Conservation (phyloP, 78 protist species). For the Dictyostelium brefeldianum region DNA sequence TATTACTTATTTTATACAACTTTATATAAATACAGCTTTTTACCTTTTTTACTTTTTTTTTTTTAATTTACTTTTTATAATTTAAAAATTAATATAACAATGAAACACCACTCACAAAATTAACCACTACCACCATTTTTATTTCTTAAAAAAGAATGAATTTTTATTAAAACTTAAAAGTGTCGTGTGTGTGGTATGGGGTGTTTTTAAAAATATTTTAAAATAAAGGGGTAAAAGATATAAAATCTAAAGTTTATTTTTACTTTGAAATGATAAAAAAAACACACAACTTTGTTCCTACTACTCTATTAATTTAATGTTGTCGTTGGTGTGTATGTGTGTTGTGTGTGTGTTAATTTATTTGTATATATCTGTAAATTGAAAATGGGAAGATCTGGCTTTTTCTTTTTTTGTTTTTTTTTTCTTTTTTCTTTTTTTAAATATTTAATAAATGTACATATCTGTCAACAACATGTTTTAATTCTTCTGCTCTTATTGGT, state of each 20-base stretch:
- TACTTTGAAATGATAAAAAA: background rate
- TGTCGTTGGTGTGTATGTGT: background rate
- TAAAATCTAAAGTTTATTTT: background rate
- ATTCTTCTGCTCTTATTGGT: constrained; percentile 77
- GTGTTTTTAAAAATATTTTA: background rate
- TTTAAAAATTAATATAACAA: background rate
- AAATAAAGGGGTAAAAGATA: background rate
- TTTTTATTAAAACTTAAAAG: background rate
- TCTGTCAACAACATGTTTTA: constrained; percentile 63
- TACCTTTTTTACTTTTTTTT: background rate
- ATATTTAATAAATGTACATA: constrained; percentile 48
- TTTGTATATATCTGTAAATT: background rate
- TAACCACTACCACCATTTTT: too few relatives aligned
- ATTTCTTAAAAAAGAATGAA: background rate
- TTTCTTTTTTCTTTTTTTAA: background rate
- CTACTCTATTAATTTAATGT: too few relatives aligned
- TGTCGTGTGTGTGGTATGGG: background rate
- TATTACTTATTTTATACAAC: too few relatives aligned
- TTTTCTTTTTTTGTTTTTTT: background rate
- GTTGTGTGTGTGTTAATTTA: background rate
- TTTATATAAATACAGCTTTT: too few relatives aligned
- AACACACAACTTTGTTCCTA: background rate
- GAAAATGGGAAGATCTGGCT: background rate
- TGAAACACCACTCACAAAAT: background rate
- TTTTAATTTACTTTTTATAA: background rate